Percentiles rank a stretch among this genome's conserved stretches.
phyloP scores from a whole-genome alignment of 2,329 filamentous ascomycete species.

The Ascochyta koolunga region DNA sequence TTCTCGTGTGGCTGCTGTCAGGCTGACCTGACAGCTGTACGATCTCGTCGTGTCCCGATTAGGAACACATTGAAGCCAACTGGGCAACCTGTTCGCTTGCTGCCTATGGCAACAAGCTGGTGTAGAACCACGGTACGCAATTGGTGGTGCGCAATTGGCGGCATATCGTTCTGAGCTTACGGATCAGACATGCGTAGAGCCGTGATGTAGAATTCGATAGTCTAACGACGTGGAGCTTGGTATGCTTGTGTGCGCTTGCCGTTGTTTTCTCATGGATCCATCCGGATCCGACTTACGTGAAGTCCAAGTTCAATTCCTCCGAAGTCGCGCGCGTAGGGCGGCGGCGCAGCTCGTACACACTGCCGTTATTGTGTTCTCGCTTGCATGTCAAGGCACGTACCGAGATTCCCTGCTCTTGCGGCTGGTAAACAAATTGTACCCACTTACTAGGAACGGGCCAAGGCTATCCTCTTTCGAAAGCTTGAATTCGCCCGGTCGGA shows the following conservation, averaged over 20 bases:
- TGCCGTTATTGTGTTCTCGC: constrained; percentile 8
- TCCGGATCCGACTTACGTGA: not conserved
- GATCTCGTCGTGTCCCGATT: constrained; percentile 1
- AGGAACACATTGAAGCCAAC: not conserved
- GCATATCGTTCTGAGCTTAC: constrained; percentile 7
- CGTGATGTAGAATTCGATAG: constrained; percentile 16
- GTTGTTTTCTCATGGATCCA: constrained; percentile 4
- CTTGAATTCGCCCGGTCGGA: constrained; percentile 22
- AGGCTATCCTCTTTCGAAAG: not conserved
- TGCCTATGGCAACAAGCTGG: not conserved
- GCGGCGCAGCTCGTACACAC: constrained; percentile 6
- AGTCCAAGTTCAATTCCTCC: constrained; percentile 1
- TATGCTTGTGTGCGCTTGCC: constrained; percentile 12
- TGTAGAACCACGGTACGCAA: constrained; percentile 8
- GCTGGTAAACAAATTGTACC: constrained; percentile 12
- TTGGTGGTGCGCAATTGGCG: constrained; percentile 12
- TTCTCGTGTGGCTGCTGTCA: constrained; percentile 14
- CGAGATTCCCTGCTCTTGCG: constrained; percentile 15
- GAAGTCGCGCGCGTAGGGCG: constrained; percentile 13
- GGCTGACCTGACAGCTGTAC: constrained; percentile 13
- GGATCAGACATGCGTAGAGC: constrained; percentile 11
- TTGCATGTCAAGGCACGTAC: constrained; percentile 17
- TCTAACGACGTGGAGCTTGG: constrained; percentile 12
- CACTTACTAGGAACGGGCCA: constrained; percentile 4
- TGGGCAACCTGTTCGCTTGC: constrained; percentile 1